Evolutionary conservation across 331 rosid genomes (phyloP), one percentile per base, ranked within the genome.

Genomic region (Dryas integrifolia): DNA sequence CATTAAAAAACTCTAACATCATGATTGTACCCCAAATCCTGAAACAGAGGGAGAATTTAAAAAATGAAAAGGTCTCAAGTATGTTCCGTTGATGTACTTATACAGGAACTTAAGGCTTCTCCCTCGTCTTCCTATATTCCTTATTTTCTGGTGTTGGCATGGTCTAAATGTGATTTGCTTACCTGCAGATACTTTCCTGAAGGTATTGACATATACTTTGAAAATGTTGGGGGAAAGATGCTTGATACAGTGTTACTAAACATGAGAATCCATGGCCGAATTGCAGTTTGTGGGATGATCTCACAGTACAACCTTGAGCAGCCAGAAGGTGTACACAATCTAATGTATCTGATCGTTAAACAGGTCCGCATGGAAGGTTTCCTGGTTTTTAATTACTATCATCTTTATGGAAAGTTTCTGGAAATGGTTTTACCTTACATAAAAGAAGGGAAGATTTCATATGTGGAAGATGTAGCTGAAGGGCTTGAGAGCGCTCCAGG

Each of bases 201-300:
- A 43, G 82, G 82, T 38, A 79, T 79, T 1, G 79, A 73, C n/a
- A 73, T 79, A 12, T 79, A 73, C 69, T 73, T 67, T 67, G 82
- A 79, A n/a, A 79, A 79, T 26, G 82, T 79, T 7, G 82, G 78
- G 12, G 82, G 82, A 16, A 30, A 73, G 46, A 79, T 72, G 82
- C 82, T 79, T 6, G 79, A 79, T 56, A 74, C 74, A 0, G 82
- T 79, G 52, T 75, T 79, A 2, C 45, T 1, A 0, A 79, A 79
- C 45, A 72, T 79, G 78, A 72, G 70, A 16, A 46, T 7, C 41
- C 14, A 44, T 0, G 73, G 82, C 10, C 82, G 82, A 43, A 72
- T 72, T 18, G 82, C 82, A 38, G 70, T 66, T 7, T 72, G 78
- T 41, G 82, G 78, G 70, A 43, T 79, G 82, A 79, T 73, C 39